Conservation (phyloP, 495 filamentous ascomycete genomes). For the Penicillium turbatum region DNA sequence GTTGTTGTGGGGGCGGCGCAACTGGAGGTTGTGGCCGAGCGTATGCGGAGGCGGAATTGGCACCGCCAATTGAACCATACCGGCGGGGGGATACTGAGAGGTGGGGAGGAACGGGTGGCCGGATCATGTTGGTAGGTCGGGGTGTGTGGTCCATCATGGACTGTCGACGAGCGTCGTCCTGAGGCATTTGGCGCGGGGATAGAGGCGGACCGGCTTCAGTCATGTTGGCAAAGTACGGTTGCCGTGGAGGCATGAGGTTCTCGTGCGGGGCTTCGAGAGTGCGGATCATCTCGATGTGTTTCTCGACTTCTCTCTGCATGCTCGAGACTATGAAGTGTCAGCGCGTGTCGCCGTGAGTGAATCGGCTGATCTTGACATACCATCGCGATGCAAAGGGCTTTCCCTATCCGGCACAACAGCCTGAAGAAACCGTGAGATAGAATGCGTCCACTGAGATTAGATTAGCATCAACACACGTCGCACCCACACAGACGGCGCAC, state of each 20-base stretch:
- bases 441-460: conserved; percentile 58
- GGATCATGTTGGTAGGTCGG: conserved; percentile 34
- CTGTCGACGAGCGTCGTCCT: conserved; percentile 75
- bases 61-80: conserved; percentile 78
- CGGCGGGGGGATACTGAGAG: conserved; percentile 73
- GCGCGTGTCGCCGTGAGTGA: neutral
- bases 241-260: conserved; percentile 65
- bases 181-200: conserved; percentile 85
- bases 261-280: conserved; percentile 75
- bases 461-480: conserved; percentile 12
- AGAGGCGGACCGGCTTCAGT: conserved; percentile 70
- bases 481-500: conserved; percentile 9
- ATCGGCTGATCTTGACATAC: conserved; percentile 27
- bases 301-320: conserved; percentile 80
- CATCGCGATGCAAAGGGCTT: conserved; percentile 53
- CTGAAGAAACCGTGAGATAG: conserved; percentile 68
- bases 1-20: conserved; percentile 56
- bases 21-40: conserved; percentile 62
- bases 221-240: conserved; percentile 70
- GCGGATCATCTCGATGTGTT: conserved; percentile 70
- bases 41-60: conserved; percentile 66
- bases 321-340: conserved; percentile 56
- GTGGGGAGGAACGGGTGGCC: conserved; percentile 75
- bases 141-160: conserved; percentile 38
- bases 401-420: conserved; percentile 66